A percentile compares a stretch with the other conserved stretches of the same genome.
Evolutionary conservation across 2,329 filamentous ascomycete species (phyloP).

Genomic region (Raffaelea albimanens): DNA sequence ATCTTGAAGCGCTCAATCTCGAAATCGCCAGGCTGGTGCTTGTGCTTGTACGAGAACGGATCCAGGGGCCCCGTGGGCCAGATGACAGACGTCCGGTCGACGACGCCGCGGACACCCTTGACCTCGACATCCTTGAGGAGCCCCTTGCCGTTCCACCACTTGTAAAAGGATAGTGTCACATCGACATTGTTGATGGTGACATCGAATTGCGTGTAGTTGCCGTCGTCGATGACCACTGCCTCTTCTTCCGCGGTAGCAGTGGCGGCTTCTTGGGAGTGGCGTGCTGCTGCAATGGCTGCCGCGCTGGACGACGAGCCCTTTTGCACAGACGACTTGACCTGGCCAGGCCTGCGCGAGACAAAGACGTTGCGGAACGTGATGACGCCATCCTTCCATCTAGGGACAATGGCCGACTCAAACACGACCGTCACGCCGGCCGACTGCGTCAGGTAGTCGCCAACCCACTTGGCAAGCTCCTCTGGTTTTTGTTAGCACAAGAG

Average conservation of each 20-base stretch:
- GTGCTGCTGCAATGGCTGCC: constrained; percentile 72
- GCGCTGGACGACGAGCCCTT: constrained; percentile 83
- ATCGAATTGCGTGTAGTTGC: constrained; percentile 97
- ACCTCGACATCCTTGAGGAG: constrained; percentile 86
- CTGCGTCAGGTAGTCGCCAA: constrained; percentile 90
- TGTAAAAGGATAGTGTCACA: constrained; percentile 92
- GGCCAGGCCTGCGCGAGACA: constrained; percentile 81
- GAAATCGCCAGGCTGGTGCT: constrained; percentile 86
- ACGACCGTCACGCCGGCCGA: constrained; percentile 89
- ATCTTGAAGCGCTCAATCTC: constrained; percentile 96
- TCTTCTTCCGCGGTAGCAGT: constrained; percentile 20
- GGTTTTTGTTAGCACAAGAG: constrained; percentile 3
- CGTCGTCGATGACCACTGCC: constrained; percentile 79
- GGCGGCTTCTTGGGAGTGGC: constrained; percentile 9
- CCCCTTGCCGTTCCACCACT: constrained; percentile 98
- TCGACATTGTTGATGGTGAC: constrained; percentile 92
- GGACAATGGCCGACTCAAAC: constrained; percentile 96
- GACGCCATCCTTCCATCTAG: constrained; percentile 88
- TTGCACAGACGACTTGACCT: constrained; percentile 70
- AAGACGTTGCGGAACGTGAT: constrained; percentile 97
- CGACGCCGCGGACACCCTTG: constrained; percentile 82
- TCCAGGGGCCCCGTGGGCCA: constrained; percentile 64
- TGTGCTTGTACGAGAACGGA: constrained; percentile 77
- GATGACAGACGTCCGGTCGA: constrained; percentile 77
- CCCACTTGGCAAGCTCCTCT: constrained; percentile 89